Base-by-base conservation (phyloP, 2,329 filamentous ascomycete genomes). In the Exophiala sp. region DNA sequence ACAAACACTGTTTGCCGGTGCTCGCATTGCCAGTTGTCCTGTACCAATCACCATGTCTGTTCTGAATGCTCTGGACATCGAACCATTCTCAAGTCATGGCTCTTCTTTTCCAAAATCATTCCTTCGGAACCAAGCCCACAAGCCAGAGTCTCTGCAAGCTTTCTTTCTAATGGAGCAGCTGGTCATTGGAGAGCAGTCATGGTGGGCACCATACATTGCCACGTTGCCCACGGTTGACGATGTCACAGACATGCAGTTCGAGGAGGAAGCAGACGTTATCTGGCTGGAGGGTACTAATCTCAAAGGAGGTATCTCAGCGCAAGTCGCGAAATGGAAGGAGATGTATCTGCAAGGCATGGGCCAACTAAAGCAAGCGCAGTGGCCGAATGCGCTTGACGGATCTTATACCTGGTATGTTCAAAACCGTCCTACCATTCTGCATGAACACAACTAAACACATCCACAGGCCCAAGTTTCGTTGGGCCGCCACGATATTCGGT, bases 131-230 rank as follows among this genome's bases (percentile, higher is more conserved):
- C 55, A 61, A 33, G 33, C 33, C 32, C 40, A 18, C 8, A 35
- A 38, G 5, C 49, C 62, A 9, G 53, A 63, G 35, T 53, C 59
- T 24, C 39, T 64, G 36, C 62, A 64, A 41, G 44, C 57, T 20
- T 86, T 89, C 69, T 86, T 88, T 59, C 75, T 91, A 5, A 77
- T 88, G 65, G 81, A 85, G 57, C 82, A 91, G 66, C 84, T 83
- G 64, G 73, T 89, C 32, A 69, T 78, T 2, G 80, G 79, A 1
- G 51, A 69, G 1, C 64, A 75, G 1, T 87, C 86, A 0, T 82
- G 81, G 61, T 91, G 87, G 87, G 77, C 74, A 66, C 78, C 83
- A 1, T 91, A 91, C 68, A 80, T 90, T 59, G 70, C 72, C 8
- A 80, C 81, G 0, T 74, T 91, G 0, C 86, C 87, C 1, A 80